Base-by-base conservation (phyloP, 345 rosid genomes). In the Theobroma cacao region DNA sequence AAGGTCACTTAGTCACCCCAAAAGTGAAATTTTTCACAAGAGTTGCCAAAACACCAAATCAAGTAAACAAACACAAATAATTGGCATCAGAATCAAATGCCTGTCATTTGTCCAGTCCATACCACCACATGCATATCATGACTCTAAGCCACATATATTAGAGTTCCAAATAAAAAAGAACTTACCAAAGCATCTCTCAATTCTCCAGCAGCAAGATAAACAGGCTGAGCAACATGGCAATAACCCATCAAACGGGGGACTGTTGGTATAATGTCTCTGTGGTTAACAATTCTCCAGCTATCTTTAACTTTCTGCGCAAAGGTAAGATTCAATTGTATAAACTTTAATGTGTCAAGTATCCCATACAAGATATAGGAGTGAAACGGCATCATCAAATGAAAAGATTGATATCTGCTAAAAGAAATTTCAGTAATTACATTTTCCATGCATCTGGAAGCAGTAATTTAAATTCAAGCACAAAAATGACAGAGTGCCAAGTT, bases 191-290 rank as follows among this genome's bases (percentile, higher is more conserved):
- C 84, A 70, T 89, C 91, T 78, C 22, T 78, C 41, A 90, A 64
- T 30, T 80, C 89, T 85, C 97, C 97, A 77, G 94, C 86, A 33
- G 90, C 89, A 62, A 95, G 88, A 88, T 92, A 95, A 60, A 93
- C 85, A 60, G 98, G 99, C 58, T 90, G 93, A 72, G 98, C 99
- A 31, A 95, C 99, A 71, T 95, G 99, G 86, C 94, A 93, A 77
- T 95, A 95, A 66, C 99, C 99, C 99, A 93, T 95, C 79, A 93
- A 85, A 66, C 93, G 97, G 48, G 99, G 98, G 24, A 95, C 88
- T 10, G 99, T 89, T n/a, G 98, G 99, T 81, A 95, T 93, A 80
- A 95, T 93, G 86, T 95, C 99, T 88, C 99, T 91, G 75, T 91
- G 96, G 84, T 95, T 95, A 56, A 95, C 96, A 74, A 95, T 91